These are phyloP conservation scores for Pleurostoma richardsiae DNA, from an alignment of 2,329 filamentous ascomycete genomes.

Conservation along the genomic window DNA sequence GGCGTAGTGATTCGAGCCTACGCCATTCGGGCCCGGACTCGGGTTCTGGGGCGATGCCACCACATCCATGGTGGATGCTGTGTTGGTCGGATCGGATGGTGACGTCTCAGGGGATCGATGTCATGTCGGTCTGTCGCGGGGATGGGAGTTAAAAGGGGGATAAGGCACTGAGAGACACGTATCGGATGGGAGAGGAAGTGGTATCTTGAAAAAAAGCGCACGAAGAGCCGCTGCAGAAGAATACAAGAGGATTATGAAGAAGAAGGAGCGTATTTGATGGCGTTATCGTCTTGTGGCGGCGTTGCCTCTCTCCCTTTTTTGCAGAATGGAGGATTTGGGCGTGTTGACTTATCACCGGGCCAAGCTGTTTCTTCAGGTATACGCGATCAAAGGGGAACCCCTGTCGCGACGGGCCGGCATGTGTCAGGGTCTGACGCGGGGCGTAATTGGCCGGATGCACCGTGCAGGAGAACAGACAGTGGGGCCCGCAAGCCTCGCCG, in stretches of 20 bases:
- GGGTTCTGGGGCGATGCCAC: constrained; percentile 40
- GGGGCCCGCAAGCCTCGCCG: no score
- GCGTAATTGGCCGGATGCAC: constrained; percentile 2
- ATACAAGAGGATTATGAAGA: not conserved
- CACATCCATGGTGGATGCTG: constrained; percentile 38
- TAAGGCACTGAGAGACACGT: not conserved
- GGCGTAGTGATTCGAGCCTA: constrained; percentile 39
- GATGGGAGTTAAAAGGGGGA: not conserved
- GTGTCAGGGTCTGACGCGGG: constrained; percentile 1
- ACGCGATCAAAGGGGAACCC: constrained; percentile 10
- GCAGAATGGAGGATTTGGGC: not conserved
- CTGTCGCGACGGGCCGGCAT: constrained; percentile 8
- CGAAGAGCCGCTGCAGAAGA: not conserved
- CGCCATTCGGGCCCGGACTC: constrained; percentile 41
- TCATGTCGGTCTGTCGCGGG: constrained; percentile 6
- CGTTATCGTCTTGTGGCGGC: not conserved
- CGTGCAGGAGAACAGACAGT: not conserved
- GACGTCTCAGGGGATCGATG: constrained; percentile 8
- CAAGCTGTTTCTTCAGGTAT: not conserved
- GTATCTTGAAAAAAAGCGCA: not conserved
- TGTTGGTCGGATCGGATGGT: constrained; percentile 11
- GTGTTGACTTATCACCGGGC: constrained; percentile 2
- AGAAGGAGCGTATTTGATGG: not conserved
- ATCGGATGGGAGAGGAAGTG: not conserved
- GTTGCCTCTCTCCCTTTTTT: no score